Conservation (phyloP, 352 stramenopile species). For the Globisporangium cystogenes region DNA sequence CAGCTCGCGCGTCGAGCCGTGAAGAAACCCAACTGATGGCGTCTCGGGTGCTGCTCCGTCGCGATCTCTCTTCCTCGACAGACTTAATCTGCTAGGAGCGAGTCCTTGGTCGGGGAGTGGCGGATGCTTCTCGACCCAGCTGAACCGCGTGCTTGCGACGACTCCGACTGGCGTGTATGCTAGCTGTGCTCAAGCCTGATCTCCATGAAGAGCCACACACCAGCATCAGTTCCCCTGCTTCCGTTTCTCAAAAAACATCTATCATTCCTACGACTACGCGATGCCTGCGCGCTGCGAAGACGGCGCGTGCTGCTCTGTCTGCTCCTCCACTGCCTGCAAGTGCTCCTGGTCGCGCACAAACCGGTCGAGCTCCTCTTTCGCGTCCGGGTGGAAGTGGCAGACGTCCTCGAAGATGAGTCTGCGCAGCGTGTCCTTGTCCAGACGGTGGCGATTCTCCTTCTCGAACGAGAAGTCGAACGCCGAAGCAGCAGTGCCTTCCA, state of each 20-base stretch:
- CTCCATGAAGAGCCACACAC: too few relatives aligned
- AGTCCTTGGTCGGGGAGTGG: constrained; percentile 10
- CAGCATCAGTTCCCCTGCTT: too few relatives aligned
- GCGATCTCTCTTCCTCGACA: not conserved
- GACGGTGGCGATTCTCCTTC: constrained; percentile 39
- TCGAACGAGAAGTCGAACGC: constrained; percentile 86
- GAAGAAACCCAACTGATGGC: not conserved
- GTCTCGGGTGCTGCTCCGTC: not conserved
- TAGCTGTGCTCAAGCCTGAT: too few relatives aligned
- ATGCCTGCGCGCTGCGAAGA: constrained; percentile 2
- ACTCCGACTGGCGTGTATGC: constrained; percentile 28
- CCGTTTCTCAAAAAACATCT: not conserved
- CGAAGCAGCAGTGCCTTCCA: constrained; percentile 28
- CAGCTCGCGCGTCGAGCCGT: constrained; percentile 10
- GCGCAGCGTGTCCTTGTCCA: constrained; percentile 77
- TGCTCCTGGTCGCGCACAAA: constrained; percentile 45
- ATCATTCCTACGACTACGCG: not conserved
- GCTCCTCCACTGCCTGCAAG: constrained; percentile 19
- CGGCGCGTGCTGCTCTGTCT: constrained; percentile 7
- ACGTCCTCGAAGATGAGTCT: constrained; percentile 83
- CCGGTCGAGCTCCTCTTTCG: constrained; percentile 44
- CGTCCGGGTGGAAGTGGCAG: constrained; percentile 81
- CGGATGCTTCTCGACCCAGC: constrained; percentile 16
- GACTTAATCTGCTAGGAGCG: not conserved
- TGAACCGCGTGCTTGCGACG: constrained; percentile 25